Evolutionary conservation across 371 early-diverging fungal genomes (phyloP), one percentile per base, ranked within the genome.

Genomic region (Mortierella sp.): DNA sequence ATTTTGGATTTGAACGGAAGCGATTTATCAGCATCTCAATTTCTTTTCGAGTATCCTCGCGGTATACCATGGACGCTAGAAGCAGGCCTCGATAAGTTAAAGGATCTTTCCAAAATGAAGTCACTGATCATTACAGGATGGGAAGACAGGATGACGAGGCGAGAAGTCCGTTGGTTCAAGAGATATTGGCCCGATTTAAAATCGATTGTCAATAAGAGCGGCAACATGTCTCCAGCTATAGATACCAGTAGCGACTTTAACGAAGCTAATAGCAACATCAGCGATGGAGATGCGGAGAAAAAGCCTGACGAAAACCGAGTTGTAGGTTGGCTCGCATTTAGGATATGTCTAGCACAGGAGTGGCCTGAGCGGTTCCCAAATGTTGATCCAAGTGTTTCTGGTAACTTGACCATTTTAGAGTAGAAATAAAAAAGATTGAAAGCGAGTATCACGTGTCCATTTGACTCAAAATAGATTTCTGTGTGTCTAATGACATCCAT

Each of bases 311-410:
- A 65, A 31, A 65, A 54, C 3, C 51, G 43, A 23, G 61, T 61
- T 12, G 56, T 72, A 47, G 66, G 66, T 0, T 72, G 72, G 72
- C 45, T 72, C 17, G 72, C 72, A 31, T 72, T 72, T 28, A 34
- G 61, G 37, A 65, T 72, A 19, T 72, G 72, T 55, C 61, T 72
- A 15, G 54, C 66, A 9, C 66, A 72, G 26, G 72, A 72, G 22
- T 72, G 72, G 72, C 66, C 72, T 6, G 72, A 55, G 29, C 59
- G 72, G 17, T 72, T 72, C 19, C 37, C 72, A 2, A 13, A 43
- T 43, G 19, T 19, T 13, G 19, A 43, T 43, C 45, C 45, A 43
- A 42, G 42, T 19, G 35, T 43, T 43, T 43, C 45, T 43, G 13
- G 17, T 13, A 43, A 5, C 19, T 17, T 43, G 9, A 9, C 5